Evolutionary conservation across 768 basidiomycete genomes (phyloP).

Genomic region (Suillus bovinus): DNA sequence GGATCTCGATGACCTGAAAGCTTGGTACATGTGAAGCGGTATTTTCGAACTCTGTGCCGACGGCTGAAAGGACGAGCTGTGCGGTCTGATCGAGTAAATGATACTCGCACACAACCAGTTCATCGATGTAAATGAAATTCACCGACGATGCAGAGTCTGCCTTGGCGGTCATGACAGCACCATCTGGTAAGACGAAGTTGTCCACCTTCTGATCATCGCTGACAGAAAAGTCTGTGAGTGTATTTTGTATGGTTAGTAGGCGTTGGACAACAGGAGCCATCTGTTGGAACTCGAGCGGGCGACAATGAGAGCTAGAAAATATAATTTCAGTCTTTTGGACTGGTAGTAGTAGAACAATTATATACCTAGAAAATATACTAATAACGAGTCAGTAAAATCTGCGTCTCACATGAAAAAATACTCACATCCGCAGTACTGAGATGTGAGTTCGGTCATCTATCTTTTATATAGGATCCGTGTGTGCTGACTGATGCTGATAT

Average conservation of each 20-base stretch:
- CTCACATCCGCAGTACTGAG: no score
- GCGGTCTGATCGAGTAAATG: constrained; percentile 12
- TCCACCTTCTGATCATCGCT: background rate
- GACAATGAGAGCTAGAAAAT: no score
- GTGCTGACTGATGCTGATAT: no score
- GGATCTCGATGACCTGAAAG: constrained; percentile 22
- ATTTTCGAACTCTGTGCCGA: constrained; percentile 23
- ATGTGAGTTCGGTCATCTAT: no score
- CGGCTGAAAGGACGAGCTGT: constrained; percentile 16
- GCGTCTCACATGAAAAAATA: no score
- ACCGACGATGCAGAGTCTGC: background rate
- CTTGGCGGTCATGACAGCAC: constrained; percentile 6
- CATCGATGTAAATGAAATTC: constrained; percentile 12
- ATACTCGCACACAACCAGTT: constrained; percentile 16
- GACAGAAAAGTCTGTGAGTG: background rate
- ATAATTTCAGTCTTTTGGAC: no score
- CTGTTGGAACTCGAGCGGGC: no score
- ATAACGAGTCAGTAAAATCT: no score
- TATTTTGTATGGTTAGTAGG: constrained; percentile 18
- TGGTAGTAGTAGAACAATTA: no score
- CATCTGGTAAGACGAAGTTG: constrained; percentile 18
- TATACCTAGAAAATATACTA: no score
- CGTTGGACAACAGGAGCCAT: constrained; percentile 14
- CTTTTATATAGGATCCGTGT: no score
- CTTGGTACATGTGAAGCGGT: constrained; percentile 20